phyloP scores from a whole-genome alignment of 2,329 filamentous ascomycete genomes.

The Metarhizium robertsii region DNA sequence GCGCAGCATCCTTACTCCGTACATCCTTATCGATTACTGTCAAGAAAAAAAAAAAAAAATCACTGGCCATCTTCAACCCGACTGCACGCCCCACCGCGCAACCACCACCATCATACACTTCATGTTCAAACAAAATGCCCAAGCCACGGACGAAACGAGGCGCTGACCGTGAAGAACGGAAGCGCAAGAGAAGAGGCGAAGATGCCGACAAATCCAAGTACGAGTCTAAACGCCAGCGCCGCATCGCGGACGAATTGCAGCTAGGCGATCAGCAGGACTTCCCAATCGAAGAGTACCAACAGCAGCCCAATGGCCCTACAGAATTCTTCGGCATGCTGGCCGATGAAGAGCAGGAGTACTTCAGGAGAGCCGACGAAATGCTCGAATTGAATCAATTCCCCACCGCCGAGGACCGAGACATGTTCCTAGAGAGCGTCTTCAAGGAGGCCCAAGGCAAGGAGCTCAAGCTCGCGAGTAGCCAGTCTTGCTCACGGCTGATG shows the following conservation, averaged over 20 bases:
- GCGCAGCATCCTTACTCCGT: no score
- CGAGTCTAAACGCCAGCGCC: constrained; percentile 18
- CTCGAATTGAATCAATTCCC: constrained; percentile 85
- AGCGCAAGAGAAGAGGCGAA: constrained; percentile 24
- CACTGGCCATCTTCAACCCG: background rate
- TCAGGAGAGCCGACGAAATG: constrained; percentile 79
- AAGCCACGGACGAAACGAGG: constrained; percentile 35
- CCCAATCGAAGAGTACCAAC: constrained; percentile 13
- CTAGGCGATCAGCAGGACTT: constrained; percentile 1
- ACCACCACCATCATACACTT: background rate
- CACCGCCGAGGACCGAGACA: constrained; percentile 58
- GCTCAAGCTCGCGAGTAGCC: constrained; percentile 89
- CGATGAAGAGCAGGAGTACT: constrained; percentile 92
- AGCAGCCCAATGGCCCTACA: constrained; percentile 36
- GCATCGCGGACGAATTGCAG: constrained; percentile 4
- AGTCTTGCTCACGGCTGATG: constrained; percentile 88
- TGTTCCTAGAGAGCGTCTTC: constrained; percentile 76
- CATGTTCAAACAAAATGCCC: constrained; percentile 23
- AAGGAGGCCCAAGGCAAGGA: constrained; percentile 85
- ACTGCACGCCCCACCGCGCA: background rate
- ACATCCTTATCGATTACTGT: background rate
- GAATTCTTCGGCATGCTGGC: constrained; percentile 91
- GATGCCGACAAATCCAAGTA: constrained; percentile 5
- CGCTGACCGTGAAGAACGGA: constrained; percentile 28
- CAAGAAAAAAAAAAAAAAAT: background rate